Conservation (phyloP, 2,329 filamentous ascomycete genomes). For the Neopestalotiopsis sp. region DNA sequence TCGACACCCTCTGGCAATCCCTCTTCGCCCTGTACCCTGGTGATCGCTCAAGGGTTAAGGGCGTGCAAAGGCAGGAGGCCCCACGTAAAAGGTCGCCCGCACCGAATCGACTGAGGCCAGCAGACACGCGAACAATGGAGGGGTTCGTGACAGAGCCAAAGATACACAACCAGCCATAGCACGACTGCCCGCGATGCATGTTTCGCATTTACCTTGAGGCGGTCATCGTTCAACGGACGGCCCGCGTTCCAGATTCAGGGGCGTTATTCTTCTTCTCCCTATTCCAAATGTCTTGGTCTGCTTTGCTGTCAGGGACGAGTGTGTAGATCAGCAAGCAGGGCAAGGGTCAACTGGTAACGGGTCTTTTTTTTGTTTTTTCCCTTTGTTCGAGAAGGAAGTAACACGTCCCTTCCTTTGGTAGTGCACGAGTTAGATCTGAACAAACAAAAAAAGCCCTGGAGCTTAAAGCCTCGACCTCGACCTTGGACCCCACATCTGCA, state of each 20-base stretch:
- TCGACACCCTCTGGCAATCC: constrained; percentile 22
- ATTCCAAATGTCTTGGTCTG: neutral
- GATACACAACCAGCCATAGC: constrained; percentile 20
- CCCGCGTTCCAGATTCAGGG: constrained; percentile 11
- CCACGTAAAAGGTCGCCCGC: constrained; percentile 32
- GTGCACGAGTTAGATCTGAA: neutral
- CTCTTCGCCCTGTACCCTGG: constrained; percentile 15
- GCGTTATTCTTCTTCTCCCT: neutral
- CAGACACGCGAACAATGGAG: constrained; percentile 22
- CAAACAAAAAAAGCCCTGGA: no score
- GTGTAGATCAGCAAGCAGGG: neutral
- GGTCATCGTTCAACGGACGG: constrained; percentile 13
- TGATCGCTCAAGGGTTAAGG: neutral
- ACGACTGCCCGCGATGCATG: constrained; percentile 22
- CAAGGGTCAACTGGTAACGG: neutral
- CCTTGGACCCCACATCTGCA: neutral
- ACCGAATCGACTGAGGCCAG: constrained; percentile 31
- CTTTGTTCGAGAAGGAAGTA: neutral
- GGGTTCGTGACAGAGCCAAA: constrained; percentile 30
- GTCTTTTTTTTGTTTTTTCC: neutral
- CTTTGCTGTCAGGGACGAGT: neutral
- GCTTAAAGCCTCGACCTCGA: no score
- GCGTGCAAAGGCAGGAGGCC: constrained; percentile 19
- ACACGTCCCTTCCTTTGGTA: neutral
- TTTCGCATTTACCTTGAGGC: constrained; percentile 18